Base-by-base conservation (phyloP, 2,329 filamentous ascomycete genomes). In the Daldinia sp. region DNA sequence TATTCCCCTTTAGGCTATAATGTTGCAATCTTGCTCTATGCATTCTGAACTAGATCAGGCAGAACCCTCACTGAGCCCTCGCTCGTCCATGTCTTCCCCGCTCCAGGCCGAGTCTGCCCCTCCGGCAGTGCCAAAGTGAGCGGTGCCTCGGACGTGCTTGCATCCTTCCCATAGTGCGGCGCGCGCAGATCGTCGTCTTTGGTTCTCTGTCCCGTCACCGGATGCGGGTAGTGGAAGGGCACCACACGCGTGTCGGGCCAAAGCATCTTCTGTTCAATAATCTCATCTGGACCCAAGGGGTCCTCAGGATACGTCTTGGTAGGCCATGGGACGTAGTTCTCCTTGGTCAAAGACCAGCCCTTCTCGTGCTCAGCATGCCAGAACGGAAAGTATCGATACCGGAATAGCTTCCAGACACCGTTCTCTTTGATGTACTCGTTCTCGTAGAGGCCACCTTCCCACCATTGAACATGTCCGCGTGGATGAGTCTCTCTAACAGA, bases 371-470 rank as follows among this genome's bases (percentile, higher is more conserved):
- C 82, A 68, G 81, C 82, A 75, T 88, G 86, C 86, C 86, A 88
- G 76, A 88, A 87, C 1, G 86, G 85, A 72, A 87, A 87, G 75
- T 87, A 87, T 46, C 84, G 82, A 68, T 86, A 81, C 37, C 83
- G 79, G 75, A 85, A 84, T 26, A 87, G 81, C 76, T 85, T 86
- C 86, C 86, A 88, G 4, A 82, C 78, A 4, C 84, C 85, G 66
- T 83, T 76, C 72, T 87, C 85, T 76, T 86, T 87, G 77, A 87
- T 83, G 75, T 87, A 88, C 74, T 88, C 85, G 73, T 88, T 88
- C 77, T 88, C 85, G 76, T 88, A 88, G 39, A 88, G 76, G 2
- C 86, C 86, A 48, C 86, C 85, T 75, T 88, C 86, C 83, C 85
- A 88, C 86, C 86, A 88, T 74, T 88, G 86, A 10, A 82, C 80